phyloP scores from a whole-genome alignment of 331 rosid species.

The Rhamnella rubrinervis region DNA sequence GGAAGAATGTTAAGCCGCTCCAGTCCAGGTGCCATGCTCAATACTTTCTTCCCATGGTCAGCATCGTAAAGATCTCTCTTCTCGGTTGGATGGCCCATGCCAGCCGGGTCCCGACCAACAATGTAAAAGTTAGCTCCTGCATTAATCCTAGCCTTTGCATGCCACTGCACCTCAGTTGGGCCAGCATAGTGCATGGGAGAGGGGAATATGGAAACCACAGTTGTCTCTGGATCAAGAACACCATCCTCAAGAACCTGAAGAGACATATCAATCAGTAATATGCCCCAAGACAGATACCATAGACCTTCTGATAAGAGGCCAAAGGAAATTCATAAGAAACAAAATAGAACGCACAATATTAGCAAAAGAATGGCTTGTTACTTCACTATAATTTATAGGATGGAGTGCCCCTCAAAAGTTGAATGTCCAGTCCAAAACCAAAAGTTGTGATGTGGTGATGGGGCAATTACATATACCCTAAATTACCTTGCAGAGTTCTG shows the following conservation, averaged over 20 bases:
- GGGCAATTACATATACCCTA: not conserved
- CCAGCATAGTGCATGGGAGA: conserved; percentile 99
- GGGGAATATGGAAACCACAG: conserved; percentile 98
- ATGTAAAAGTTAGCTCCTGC: conserved; percentile 99
- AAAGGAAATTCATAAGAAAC: not conserved
- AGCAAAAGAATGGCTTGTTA: not conserved
- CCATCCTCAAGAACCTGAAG: conserved; percentile 94
- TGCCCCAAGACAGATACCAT: not conserved
- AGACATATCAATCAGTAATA: conserved; percentile 3
- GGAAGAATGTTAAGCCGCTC: conserved; percentile 97
- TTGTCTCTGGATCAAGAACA: conserved; percentile 98
- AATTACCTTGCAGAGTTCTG: not conserved
- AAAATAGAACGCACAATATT: not conserved
- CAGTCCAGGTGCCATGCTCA: conserved; percentile 98
- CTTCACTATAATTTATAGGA: not conserved
- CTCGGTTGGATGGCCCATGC: conserved; percentile 93
- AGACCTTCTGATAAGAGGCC: not conserved
- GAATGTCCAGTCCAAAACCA: no score
- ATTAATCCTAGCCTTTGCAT: conserved; percentile 97
- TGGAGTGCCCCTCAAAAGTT: not conserved
- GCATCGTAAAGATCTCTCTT: conserved; percentile 92
- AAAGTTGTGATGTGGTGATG: not conserved
- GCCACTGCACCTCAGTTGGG: conserved; percentile 99
- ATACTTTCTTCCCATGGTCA: conserved; percentile 95
- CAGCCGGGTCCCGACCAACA: conserved; percentile 98